Percentiles rank a stretch among this genome's conserved stretches.
Conservation (phyloP, 371 early-diverging fungal species). For the Syncephalastrum sp. region DNA sequence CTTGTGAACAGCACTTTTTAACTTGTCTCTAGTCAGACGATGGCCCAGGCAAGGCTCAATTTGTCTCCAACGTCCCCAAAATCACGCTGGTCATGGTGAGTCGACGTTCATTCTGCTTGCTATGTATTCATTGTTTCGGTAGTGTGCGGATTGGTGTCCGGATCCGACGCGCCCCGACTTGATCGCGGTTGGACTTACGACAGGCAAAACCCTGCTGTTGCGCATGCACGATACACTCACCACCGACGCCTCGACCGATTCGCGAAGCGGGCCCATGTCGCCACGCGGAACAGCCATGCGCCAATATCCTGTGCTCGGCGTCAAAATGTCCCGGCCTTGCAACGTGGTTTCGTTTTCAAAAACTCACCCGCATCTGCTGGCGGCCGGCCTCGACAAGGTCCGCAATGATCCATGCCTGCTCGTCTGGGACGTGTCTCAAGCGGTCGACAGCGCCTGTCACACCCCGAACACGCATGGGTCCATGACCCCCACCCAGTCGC, state of each 20-base stretch:
- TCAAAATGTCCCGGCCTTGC: constrained; percentile 66
- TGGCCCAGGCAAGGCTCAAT: constrained; percentile 46
- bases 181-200: constrained; percentile 71
- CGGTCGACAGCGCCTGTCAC: constrained; percentile 33
- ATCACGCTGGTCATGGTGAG: constrained; percentile 63
- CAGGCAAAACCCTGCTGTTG: constrained; percentile 63
- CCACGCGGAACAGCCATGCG: constrained; percentile 18
- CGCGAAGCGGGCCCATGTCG: not conserved
- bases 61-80: constrained; percentile 62
- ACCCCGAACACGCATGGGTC: constrained; percentile 25
- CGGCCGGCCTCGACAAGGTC: constrained; percentile 74
- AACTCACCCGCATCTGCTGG: constrained; percentile 58
- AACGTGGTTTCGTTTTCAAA: constrained; percentile 73
- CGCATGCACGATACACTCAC: constrained; percentile 52
- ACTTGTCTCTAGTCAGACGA: constrained; percentile 36
- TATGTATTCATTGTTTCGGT: not conserved
- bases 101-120: not conserved
- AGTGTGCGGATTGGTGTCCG: constrained; percentile 82
- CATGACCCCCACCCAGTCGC: constrained; percentile 25
- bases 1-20: not conserved
- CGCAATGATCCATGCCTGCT: constrained; percentile 71
- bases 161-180: constrained; percentile 63
- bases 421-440: constrained; percentile 75
- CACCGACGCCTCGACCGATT: constrained; percentile 20
- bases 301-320: constrained; percentile 53